Evolutionary conservation across 2,329 filamentous ascomycete genomes (phyloP).

Genomic region (Fusarium nanum): DNA sequence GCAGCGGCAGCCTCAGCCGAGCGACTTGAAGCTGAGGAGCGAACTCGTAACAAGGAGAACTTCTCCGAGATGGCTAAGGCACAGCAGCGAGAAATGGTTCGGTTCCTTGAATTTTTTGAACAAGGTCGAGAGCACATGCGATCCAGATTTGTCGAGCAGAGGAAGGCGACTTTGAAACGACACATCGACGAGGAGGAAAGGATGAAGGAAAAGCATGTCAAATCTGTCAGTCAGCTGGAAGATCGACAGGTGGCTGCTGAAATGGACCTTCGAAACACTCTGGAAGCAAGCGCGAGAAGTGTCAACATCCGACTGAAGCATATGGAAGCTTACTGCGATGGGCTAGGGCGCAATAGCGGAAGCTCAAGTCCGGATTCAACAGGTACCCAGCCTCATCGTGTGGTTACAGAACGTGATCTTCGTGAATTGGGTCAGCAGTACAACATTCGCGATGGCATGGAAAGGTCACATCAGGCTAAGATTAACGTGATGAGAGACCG

Average conservation of each 20-base stretch:
- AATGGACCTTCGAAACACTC: constrained; percentile 65
- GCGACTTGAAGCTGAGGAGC: constrained; percentile 58
- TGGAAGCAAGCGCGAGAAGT: constrained; percentile 68
- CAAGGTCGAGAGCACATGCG: constrained; percentile 63
- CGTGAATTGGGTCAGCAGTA: constrained; percentile 71
- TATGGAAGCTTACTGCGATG: constrained; percentile 74
- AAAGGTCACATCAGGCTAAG: constrained; percentile 67
- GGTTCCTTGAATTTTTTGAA: constrained; percentile 63
- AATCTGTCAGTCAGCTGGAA: constrained; percentile 66
- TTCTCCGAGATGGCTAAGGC: constrained; percentile 58
- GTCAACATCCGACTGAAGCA: constrained; percentile 69
- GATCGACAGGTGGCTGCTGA: constrained; percentile 72
- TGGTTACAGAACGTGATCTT: constrained; percentile 70
- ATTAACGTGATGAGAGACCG: constrained; percentile 75
- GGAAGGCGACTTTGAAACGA: constrained; percentile 58
- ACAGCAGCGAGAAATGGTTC: constrained; percentile 63
- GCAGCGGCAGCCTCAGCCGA: constrained; percentile 58
- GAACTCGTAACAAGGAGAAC: constrained; percentile 57
- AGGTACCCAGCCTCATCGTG: constrained; percentile 56
- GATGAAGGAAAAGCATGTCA: constrained; percentile 66
- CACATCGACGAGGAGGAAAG: constrained; percentile 62
- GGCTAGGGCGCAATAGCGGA: constrained; percentile 56
- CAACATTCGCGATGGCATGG: constrained; percentile 68
- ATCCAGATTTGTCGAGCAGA: constrained; percentile 62
- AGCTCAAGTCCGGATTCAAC: constrained; percentile 42